Evolutionary conservation across 2,329 filamentous ascomycete genomes (phyloP).

Genomic region (Zymoseptoria ardabiliae): DNA sequence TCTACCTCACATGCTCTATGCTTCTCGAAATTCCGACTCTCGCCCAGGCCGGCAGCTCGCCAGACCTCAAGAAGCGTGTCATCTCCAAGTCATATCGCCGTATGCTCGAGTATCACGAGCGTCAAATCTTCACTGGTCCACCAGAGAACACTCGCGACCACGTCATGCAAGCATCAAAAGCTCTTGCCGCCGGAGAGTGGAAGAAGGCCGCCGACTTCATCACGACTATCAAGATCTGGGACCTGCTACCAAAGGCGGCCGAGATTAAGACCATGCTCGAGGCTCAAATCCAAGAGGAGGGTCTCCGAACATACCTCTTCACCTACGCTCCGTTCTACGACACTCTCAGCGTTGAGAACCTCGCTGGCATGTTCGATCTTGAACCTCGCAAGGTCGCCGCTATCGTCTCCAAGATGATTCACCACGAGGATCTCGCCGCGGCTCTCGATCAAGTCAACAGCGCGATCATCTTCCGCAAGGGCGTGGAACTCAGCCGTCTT

Average conservation of each 20-base stretch:
- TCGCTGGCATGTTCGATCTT: conserved; percentile 93
- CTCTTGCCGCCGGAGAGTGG: conserved; percentile 94
- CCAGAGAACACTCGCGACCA: conserved; percentile 98
- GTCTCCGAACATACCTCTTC: conserved; percentile 95
- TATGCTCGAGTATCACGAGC: conserved; percentile 98
- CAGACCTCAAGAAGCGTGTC: conserved; percentile 92
- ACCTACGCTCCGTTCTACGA: conserved; percentile 99
- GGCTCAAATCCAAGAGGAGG: conserved; percentile 97
- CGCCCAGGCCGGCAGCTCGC: conserved; percentile 91
- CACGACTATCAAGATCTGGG: conserved; percentile 99
- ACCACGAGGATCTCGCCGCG: conserved; percentile 92
- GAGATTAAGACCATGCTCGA: conserved; percentile 97
- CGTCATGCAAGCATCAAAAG: conserved; percentile 98
- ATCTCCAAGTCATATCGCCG: conserved; percentile 99
- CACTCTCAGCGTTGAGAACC: conserved; percentile 77
- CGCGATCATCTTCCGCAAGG: conserved; percentile 98
- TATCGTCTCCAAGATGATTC: conserved; percentile 98
- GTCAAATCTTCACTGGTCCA: conserved; percentile 96
- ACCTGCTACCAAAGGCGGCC: conserved; percentile 85
- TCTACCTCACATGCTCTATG: conserved; percentile 99
- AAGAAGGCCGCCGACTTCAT: conserved; percentile 92
- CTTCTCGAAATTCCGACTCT: conserved; percentile 95
- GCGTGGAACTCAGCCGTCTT: conserved; percentile 90
- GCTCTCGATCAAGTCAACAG: conserved; percentile 96
- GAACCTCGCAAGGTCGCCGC: conserved; percentile 85